phyloP scores from a whole-genome alignment of 345 rosid species.

The Orychophragmus violaceus region DNA sequence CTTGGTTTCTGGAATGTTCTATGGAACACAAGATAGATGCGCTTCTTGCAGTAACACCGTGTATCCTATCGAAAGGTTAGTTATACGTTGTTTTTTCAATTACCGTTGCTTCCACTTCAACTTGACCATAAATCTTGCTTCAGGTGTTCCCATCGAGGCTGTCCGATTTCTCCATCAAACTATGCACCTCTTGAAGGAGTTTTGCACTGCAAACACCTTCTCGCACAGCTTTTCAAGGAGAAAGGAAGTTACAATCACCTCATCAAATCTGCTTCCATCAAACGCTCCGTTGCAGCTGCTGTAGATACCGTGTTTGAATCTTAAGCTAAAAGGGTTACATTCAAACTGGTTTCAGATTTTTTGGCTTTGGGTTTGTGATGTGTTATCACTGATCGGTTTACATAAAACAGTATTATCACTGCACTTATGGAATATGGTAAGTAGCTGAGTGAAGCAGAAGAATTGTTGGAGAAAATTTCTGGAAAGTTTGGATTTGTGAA shows the following conservation, averaged over 20 bases:
- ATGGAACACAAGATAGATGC: slow-evolving; percentile 96
- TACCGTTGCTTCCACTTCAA: slow-evolving; percentile 18
- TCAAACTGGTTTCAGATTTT: not conserved
- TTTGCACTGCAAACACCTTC: slow-evolving; percentile 92
- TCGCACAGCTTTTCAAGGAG: slow-evolving; percentile 96
- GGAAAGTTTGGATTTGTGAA: slow-evolving; percentile 37
- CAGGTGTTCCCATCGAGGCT: slow-evolving; percentile 96
- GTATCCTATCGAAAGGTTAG: slow-evolving; percentile 95
- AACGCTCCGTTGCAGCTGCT: slow-evolving; percentile 53
- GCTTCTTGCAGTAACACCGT: slow-evolving; percentile 96
- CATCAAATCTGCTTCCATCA: slow-evolving; percentile 72
- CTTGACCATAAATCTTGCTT: slow-evolving; percentile 90
- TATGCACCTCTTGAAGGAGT: slow-evolving; percentile 97
- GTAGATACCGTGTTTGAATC: slow-evolving; percentile 66
- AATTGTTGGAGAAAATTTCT: too few species aligned
- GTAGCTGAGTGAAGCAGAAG: slow-evolving; percentile 48
- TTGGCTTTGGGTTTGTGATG: not conserved
- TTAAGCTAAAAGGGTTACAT: slow-evolving; percentile 18
- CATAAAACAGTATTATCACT: slow-evolving; percentile 49
- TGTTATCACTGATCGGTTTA: slow-evolving; percentile 46
- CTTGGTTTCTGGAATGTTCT: slow-evolving; percentile 71
- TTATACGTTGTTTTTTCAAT: too few species aligned
- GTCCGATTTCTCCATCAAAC: slow-evolving; percentile 81
- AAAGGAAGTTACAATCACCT: slow-evolving; percentile 97
- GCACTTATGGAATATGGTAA: slow-evolving; percentile 49